A percentile compares a stretch with the other conserved stretches of the same genome.
Conservation (phyloP, 78 protist species). For the Andalucia godoyi region DNA sequence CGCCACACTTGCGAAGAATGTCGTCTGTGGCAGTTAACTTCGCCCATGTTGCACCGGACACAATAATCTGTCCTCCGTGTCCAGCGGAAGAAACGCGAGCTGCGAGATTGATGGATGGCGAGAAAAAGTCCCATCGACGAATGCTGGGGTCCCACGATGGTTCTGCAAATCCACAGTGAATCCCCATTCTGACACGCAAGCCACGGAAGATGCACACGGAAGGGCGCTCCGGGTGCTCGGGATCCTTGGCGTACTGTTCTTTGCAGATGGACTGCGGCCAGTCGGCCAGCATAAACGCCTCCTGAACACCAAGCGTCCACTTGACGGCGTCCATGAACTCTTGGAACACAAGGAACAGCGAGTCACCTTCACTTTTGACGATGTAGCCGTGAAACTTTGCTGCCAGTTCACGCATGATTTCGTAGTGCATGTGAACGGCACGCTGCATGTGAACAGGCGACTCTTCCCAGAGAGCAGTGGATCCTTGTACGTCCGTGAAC, state of each 20-base stretch:
- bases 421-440: constrained; percentile 14
- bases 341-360: constrained; percentile 29
- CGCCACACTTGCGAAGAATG: no score
- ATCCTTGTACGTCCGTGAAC: constrained; percentile 28
- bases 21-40: no score
- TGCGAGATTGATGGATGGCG: not conserved
- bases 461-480: constrained; percentile 14
- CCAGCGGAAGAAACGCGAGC: not conserved
- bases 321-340: constrained; percentile 15
- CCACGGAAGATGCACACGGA: not conserved
- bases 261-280: no score
- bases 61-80: not conserved
- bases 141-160: not conserved
- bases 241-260: not conserved
- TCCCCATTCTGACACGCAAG: not conserved
- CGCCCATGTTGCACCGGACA: not conserved
- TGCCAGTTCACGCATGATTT: not conserved
- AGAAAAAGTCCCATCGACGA: not conserved
- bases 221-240: not conserved
- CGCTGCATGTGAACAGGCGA: constrained; percentile 12
- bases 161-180: not conserved
- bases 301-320: constrained; percentile 18
- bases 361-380: constrained; percentile 39
- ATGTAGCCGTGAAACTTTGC: constrained; percentile 3
- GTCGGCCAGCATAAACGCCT: not conserved